These are phyloP conservation scores for Tylopilus sp. DNA, from an alignment of 1,284 basidiomycete genomes.

Conservation along the genomic window DNA sequence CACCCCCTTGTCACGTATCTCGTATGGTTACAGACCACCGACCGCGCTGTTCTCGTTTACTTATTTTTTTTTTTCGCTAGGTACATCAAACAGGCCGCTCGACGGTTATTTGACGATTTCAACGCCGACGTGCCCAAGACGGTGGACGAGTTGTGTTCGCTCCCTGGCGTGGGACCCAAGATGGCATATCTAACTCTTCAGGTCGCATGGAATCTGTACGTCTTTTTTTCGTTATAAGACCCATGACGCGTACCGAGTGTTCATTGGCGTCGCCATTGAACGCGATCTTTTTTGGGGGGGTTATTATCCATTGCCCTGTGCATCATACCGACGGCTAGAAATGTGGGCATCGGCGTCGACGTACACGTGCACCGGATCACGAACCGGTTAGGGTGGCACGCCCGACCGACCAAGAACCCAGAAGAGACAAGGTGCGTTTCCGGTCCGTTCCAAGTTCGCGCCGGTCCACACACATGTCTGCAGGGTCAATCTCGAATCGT, in stretches of 20 bases:
- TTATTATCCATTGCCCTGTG: background rate
- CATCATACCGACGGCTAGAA: conserved; percentile 43
- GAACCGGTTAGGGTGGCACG: conserved; percentile 90
- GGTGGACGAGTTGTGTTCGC: conserved; percentile 76
- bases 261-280: too few relatives aligned
- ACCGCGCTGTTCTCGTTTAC: background rate
- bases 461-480: too few relatives aligned
- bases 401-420: conserved; percentile 76
- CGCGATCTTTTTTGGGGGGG: too few relatives aligned
- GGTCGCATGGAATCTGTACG: conserved; percentile 80
- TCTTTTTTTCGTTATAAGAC: too few relatives aligned
- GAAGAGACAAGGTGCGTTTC: conserved; percentile 77
- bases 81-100: conserved; percentile 73
- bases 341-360: conserved; percentile 95
- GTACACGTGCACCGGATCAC: conserved; percentile 95
- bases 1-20: background rate
- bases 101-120: conserved; percentile 65
- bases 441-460: too few relatives aligned
- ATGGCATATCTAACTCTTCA: conserved; percentile 88
- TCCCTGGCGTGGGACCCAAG: conserved; percentile 89
- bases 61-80: conserved; percentile 39
- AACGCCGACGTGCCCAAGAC: conserved; percentile 83
- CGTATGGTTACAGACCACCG: background rate
- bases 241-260: too few relatives aligned
- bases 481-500: conserved; percentile 85